Conservation (phyloP, 139 green algal genomes). For the Penium margaritaceum region DNA sequence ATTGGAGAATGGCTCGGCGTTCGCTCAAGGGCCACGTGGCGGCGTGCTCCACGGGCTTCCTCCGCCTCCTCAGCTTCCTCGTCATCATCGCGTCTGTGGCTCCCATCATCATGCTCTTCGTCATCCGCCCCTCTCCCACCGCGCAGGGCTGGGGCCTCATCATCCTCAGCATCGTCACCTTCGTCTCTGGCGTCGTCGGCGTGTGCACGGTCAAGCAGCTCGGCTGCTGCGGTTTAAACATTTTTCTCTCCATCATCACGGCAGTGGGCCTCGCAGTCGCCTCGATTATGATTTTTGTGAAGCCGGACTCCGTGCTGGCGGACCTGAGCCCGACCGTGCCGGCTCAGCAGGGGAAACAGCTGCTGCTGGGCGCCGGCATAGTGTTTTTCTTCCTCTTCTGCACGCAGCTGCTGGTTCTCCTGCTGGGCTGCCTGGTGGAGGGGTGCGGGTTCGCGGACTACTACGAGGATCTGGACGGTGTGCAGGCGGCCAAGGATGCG, state of each 20-base stretch:
- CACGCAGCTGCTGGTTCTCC: not conserved
- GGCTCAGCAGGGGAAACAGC: not conserved
- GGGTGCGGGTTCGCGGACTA: not conserved
- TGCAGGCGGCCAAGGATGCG: not conserved
- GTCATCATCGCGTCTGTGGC: constrained; percentile 9
- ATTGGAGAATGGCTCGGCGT: no score
- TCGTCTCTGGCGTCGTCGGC: constrained; percentile 16
- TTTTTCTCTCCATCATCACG: no score
- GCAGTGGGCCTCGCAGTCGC: no score
- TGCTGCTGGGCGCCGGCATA: not conserved
- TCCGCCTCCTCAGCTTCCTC: no score
- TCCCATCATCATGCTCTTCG: constrained; percentile 25
- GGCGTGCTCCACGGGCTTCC: no score
- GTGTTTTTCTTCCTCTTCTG: no score
- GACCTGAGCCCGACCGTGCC: not conserved
- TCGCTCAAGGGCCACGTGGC: no score
- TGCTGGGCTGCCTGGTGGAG: not conserved
- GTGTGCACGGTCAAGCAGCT: not conserved
- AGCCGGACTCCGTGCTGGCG: not conserved
- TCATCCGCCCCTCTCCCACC: not conserved
- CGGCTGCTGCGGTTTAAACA: constrained; percentile 13
- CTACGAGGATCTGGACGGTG: constrained; percentile 1
- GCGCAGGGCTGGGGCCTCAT: constrained; percentile 22
- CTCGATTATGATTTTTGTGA: not conserved
- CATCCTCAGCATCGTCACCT: constrained; percentile 1